phyloP scores from a whole-genome alignment of 352 stramenopile genomes.

The Phytophthora sansomeana region DNA sequence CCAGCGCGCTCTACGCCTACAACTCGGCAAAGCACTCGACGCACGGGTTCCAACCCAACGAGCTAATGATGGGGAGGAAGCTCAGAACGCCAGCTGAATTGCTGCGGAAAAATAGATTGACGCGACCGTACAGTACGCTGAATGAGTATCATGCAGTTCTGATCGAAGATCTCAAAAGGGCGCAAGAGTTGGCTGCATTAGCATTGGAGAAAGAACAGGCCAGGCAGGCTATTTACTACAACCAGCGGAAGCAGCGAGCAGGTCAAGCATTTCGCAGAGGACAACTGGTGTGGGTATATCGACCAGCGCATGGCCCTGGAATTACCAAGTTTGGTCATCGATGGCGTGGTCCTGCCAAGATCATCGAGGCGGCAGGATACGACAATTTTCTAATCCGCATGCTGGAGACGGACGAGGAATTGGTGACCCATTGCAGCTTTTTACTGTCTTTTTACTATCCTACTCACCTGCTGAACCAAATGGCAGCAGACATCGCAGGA shows the following conservation, averaged over 20 bases:
- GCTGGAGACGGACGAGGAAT: not conserved
- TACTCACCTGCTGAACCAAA: not conserved
- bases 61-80: constrained; percentile 17
- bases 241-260: not conserved
- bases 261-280: not conserved
- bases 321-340: not conserved
- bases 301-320: no score
- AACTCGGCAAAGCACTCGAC: constrained; percentile 5
- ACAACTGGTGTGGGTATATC: not conserved
- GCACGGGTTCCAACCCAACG: constrained; percentile 12
- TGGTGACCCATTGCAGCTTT: not conserved
- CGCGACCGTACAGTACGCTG: not conserved
- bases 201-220: not conserved
- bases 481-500: not conserved
- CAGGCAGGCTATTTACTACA: not conserved
- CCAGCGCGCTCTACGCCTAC: no score
- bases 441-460: not conserved
- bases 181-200: not conserved
- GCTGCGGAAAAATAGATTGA: not conserved
- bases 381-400: not conserved
- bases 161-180: not conserved
- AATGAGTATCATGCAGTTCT: not conserved
- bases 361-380: not conserved
- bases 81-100: constrained; percentile 4
- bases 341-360: not conserved